A percentile compares a stretch with the other conserved stretches of the same genome.
Evolutionary conservation across 768 basidiomycete species (phyloP).

Genomic region (Gymnopilus junonius): DNA sequence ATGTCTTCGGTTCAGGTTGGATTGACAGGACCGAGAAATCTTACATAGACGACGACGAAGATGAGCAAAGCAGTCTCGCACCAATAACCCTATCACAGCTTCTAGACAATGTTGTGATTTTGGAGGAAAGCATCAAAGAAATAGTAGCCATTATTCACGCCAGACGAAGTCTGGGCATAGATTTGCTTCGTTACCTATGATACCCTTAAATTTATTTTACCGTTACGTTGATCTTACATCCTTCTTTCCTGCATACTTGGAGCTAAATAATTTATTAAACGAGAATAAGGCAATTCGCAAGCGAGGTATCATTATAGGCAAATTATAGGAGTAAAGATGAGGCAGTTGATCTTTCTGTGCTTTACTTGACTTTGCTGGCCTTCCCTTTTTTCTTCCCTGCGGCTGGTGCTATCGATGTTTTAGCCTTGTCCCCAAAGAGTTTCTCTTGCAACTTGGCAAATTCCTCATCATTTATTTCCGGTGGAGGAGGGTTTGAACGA

Average conservation of each 20-base stretch:
- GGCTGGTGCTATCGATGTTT: background rate
- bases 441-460: conserved; percentile 64
- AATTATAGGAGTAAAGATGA: background rate
- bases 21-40: conserved; percentile 30
- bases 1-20: conserved; percentile 67
- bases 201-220: conserved; percentile 18
- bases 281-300: background rate
- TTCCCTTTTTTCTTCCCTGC: conserved; percentile 13
- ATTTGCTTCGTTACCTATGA: conserved; percentile 77
- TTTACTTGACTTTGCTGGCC: conserved; percentile 10
- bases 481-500: conserved; percentile 43
- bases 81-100: conserved; percentile 79
- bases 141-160: conserved; percentile 85
- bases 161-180: conserved; percentile 82
- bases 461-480: conserved; percentile 70
- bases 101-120: conserved; percentile 91
- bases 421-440: conserved; percentile 41
- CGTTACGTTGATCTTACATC: background rate
- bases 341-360: background rate
- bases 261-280: background rate
- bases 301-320: conserved; percentile 1
- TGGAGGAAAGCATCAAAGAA: conserved; percentile 97
- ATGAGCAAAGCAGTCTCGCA: conserved; percentile 35
- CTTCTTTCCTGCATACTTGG: background rate
- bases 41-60: conserved; percentile 29